phyloP scores from a whole-genome alignment of 225 moss, liverwort and hornwort species.

The Lunularia cruciata region DNA sequence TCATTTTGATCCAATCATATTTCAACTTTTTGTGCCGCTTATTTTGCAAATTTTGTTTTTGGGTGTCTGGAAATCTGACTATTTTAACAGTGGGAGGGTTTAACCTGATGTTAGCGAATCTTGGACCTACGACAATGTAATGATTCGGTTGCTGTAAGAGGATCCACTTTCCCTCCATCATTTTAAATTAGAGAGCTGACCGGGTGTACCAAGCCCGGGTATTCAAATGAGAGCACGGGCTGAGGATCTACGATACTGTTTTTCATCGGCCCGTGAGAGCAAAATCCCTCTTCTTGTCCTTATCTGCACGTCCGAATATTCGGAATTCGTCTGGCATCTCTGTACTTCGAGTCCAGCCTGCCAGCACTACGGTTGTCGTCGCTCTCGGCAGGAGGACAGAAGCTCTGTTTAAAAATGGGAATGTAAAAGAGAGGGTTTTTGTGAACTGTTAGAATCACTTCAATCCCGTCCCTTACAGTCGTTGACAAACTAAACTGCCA shows the following conservation, averaged over 20 bases:
- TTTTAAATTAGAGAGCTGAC: background rate
- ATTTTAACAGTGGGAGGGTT: background rate
- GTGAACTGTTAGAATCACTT: too few relatives aligned
- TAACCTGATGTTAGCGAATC: slow-evolving; percentile 6
- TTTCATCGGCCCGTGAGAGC: background rate
- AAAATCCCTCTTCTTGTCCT: slow-evolving; percentile 41
- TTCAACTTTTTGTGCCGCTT: too few relatives aligned
- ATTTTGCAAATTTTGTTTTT: slow-evolving; percentile 21
- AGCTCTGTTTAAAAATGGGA: too few relatives aligned
- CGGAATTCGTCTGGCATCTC: slow-evolving; percentile 21
- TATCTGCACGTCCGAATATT: slow-evolving; percentile 39
- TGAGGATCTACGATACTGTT: too few relatives aligned
- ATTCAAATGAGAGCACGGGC: background rate
- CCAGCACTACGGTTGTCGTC: slow-evolving; percentile 2
- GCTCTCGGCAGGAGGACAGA: too few relatives aligned
- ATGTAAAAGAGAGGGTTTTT: too few relatives aligned
- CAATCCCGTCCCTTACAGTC: too few relatives aligned
- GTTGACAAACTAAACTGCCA: too few relatives aligned
- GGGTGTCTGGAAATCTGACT: slow-evolving; percentile 14
- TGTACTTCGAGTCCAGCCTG: background rate
- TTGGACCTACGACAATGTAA: background rate
- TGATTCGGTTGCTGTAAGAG: too few relatives aligned
- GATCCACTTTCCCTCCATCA: slow-evolving; percentile 11
- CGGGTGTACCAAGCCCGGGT: background rate
- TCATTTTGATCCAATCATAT: too few relatives aligned